Conservation (phyloP, 202 grass and related monocot genomes). For the Schoenoplectus triqueter region DNA sequence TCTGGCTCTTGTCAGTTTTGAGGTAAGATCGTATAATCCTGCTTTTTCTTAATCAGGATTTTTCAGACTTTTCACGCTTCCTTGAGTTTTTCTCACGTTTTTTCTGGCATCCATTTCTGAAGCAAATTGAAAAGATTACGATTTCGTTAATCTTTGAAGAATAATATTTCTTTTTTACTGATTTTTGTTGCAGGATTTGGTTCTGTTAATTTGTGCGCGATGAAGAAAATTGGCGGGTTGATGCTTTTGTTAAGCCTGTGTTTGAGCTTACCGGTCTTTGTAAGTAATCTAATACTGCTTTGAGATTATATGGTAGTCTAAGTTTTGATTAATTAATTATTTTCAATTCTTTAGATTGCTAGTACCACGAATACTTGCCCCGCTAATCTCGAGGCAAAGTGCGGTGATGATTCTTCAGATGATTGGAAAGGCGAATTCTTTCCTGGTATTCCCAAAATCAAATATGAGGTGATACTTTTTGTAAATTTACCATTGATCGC, state of each 20-base stretch:
- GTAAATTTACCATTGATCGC: slow-evolving; percentile 8
- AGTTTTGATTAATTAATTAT: slow-evolving; percentile 9
- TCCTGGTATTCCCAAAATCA: slow-evolving; percentile 69
- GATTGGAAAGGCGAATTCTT: slow-evolving; percentile 87
- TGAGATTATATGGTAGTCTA: neutral
- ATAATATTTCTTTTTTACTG: neutral
- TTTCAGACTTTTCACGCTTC: neutral
- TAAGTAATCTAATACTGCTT: slow-evolving; percentile 34
- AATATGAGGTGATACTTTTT: slow-evolving; percentile 70
- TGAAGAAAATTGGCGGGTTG: slow-evolving; percentile 30
- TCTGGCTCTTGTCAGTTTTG: neutral
- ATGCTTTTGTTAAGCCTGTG: slow-evolving; percentile 36
- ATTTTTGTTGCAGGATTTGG: slow-evolving; percentile 18
- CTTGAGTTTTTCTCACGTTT: neutral
- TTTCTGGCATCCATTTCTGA: neutral
- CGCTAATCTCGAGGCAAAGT: slow-evolving; percentile 60
- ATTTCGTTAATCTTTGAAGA: neutral
- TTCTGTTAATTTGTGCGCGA: slow-evolving; percentile 27
- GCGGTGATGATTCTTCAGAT: slow-evolving; percentile 49
- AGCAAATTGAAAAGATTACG: neutral
- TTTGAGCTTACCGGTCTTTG: slow-evolving; percentile 29
- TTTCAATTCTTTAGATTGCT: slow-evolving; percentile 46
- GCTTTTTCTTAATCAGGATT: neutral
- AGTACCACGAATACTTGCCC: slow-evolving; percentile 49
- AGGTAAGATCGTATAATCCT: neutral